Evolutionary conservation across 1,284 basidiomycete genomes (phyloP).

Genomic region (Puccinia coronata): DNA sequence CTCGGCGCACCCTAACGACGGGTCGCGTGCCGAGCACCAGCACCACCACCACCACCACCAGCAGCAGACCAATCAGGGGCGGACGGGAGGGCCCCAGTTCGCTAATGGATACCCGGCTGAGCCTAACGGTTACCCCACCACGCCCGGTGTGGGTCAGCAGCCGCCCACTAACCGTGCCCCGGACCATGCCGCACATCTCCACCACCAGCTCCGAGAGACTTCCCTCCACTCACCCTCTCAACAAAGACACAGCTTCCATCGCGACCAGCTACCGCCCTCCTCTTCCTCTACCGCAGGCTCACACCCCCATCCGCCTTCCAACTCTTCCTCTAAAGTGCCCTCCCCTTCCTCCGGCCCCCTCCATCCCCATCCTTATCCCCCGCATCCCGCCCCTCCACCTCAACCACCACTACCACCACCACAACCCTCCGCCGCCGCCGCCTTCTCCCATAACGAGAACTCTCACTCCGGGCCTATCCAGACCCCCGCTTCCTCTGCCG

Average conservation of each 20-base stretch:
- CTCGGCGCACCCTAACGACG: constrained; percentile 3
- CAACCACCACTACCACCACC: too few relatives aligned
- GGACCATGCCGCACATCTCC: constrained; percentile 11
- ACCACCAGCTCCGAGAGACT: neutral
- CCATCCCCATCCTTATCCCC: neutral
- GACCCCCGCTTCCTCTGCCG: neutral
- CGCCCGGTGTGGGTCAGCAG: neutral
- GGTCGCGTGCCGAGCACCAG: neutral
- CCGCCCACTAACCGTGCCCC: neutral
- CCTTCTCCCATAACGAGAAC: neutral
- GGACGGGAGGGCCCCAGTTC: neutral
- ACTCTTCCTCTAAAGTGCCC: constrained; percentile 9
- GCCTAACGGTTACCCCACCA: constrained; percentile 5
- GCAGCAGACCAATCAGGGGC: neutral
- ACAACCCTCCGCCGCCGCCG: neutral
- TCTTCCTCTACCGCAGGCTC: neutral
- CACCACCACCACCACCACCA: neutral
- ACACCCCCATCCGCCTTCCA: constrained; percentile 9
- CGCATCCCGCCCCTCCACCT: too few relatives aligned
- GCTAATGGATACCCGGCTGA: neutral
- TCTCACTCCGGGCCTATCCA: too few relatives aligned
- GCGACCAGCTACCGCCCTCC: constrained; percentile 9
- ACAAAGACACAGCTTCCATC: constrained; percentile 29
- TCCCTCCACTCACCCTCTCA: constrained; percentile 14
- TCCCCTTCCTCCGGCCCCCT: neutral